Evolutionary conservation across 768 basidiomycete genomes (phyloP).

Genomic region (Lentinula boryana): DNA sequence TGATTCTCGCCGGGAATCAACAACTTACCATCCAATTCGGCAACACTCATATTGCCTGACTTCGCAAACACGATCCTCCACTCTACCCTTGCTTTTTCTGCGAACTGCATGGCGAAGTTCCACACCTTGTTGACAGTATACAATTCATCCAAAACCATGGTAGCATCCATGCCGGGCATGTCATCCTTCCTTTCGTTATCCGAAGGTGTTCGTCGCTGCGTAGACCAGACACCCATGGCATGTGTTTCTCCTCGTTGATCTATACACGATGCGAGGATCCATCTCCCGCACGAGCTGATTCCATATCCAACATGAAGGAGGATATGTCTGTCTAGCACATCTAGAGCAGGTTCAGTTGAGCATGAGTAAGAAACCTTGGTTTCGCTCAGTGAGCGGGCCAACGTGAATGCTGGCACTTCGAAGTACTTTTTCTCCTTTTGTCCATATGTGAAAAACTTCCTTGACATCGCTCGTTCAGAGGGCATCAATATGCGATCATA

Average conservation of each 20-base stretch:
- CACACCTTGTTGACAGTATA: conserved; percentile 59
- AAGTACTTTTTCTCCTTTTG: conserved; percentile 44
- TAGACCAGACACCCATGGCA: conserved; percentile 62
- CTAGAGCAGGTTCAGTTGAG: conserved; percentile 31
- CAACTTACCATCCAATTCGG: conserved; percentile 62
- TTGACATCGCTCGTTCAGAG: conserved; percentile 57
- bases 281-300: conserved; percentile 60
- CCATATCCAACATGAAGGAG: conserved; percentile 76
- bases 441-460: conserved; percentile 35
- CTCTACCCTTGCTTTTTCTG: conserved; percentile 63
- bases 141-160: conserved; percentile 31
- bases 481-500: conserved; percentile 67
- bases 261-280: conserved; percentile 69
- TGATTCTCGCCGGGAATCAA: not conserved
- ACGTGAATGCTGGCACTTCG: conserved; percentile 58
- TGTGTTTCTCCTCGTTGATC: conserved; percentile 78
- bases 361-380: conserved; percentile 32
- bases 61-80: conserved; percentile 77
- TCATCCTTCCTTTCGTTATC: conserved; percentile 20
- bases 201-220: conserved; percentile 29
- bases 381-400: conserved; percentile 40
- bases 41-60: conserved; percentile 50
- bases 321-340: conserved; percentile 51
- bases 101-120: conserved; percentile 60
- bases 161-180: conserved; percentile 21